These are phyloP conservation scores for Cladophialophora psammophila DNA, from an alignment of 2,329 filamentous ascomycete species.

Conservation along the genomic window DNA sequence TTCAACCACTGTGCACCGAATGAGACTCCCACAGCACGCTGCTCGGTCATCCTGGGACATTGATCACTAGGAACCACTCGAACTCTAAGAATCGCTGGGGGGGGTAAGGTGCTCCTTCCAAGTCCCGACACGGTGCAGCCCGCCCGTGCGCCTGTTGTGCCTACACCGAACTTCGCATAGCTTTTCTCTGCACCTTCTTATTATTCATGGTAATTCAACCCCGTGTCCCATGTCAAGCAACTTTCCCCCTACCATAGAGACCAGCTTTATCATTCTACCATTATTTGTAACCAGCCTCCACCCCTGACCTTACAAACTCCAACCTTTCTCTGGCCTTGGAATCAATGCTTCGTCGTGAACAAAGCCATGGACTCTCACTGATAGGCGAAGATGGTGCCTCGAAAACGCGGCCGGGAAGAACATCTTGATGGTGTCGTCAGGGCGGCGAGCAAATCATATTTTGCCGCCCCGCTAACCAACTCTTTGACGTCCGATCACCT, in stretches of 20 bases:
- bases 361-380: slow-evolving; percentile 16
- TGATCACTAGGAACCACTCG: slow-evolving; percentile 4
- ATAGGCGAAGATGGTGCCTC: slow-evolving; percentile 31
- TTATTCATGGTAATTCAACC: slow-evolving; percentile 13
- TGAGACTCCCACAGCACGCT: not conserved
- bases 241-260: not conserved
- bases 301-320: not conserved
- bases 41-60: slow-evolving; percentile 12
- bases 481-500: slow-evolving; percentile 27
- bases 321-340: slow-evolving; percentile 6
- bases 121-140: slow-evolving; percentile 10
- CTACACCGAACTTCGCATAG: slow-evolving; percentile 16
- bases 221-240: not conserved
- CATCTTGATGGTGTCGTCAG: slow-evolving; percentile 25
- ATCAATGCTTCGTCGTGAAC: not conserved
- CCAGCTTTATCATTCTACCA: slow-evolving; percentile 1
- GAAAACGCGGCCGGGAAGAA: slow-evolving; percentile 31
- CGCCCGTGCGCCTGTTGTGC: slow-evolving; percentile 10
- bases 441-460: slow-evolving; percentile 23
- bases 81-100: not conserved
- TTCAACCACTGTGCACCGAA: not conserved
- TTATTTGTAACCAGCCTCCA: slow-evolving; percentile 3
- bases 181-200: not conserved
- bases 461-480: slow-evolving; percentile 23
- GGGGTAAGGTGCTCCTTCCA: not conserved